Conservation (phyloP, 805 yeast genomes). For the Candida chilensis region DNA sequence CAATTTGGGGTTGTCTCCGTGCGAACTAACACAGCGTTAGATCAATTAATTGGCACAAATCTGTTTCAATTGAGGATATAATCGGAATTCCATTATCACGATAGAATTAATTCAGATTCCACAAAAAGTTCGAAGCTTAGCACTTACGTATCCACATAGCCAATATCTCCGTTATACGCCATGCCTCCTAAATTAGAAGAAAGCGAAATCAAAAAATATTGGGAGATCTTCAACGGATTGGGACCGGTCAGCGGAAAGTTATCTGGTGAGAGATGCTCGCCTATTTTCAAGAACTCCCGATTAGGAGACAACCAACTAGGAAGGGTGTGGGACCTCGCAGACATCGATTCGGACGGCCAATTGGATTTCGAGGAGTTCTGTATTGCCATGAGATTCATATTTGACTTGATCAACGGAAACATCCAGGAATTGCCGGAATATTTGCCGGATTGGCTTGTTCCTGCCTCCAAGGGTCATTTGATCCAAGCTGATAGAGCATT, state of each 20-base stretch:
- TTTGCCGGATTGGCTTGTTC: slow-evolving; percentile 89
- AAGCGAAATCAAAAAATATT: slow-evolving; percentile 94
- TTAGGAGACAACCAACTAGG: slow-evolving; percentile 71
- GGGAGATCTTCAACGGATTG: slow-evolving; percentile 94
- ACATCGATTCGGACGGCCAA: slow-evolving; percentile 85
- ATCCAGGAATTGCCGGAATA: slow-evolving; percentile 49
- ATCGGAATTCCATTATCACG: no score
- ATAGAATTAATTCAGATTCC: no score
- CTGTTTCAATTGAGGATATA: no score
- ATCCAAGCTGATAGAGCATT: slow-evolving; percentile 77
- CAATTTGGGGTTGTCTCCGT: no score
- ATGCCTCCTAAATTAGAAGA: slow-evolving; percentile 69
- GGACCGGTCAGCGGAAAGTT: slow-evolving; percentile 74
- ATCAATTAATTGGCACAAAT: no score
- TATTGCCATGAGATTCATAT: slow-evolving; percentile 91
- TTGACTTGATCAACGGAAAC: slow-evolving; percentile 78
- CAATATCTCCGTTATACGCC: no score
- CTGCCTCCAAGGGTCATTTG: slow-evolving; percentile 79
- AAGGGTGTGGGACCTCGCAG: slow-evolving; percentile 85
- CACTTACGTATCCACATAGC: no score
- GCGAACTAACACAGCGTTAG: no score
- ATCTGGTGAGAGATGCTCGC: slow-evolving; percentile 75
- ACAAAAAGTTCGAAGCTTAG: no score
- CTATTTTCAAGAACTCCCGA: slow-evolving; percentile 84
- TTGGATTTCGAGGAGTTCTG: slow-evolving; percentile 97